Evolutionary conservation across 2,329 filamentous ascomycete species (phyloP), one percentile per base, ranked within the genome.

Genomic region (Aspergillus costaricaensis): DNA sequence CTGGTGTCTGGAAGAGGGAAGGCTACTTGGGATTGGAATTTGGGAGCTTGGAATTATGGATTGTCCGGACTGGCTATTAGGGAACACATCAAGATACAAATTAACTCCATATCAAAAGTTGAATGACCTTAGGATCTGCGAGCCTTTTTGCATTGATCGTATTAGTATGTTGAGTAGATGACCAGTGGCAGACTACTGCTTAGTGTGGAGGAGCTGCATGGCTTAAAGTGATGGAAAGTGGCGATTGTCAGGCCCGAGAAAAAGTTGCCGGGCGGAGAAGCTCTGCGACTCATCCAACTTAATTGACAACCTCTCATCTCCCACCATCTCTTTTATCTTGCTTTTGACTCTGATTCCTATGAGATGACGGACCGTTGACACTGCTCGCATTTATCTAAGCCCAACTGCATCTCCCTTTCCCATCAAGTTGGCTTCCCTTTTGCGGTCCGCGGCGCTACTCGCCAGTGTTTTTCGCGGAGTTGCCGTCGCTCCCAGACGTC

Each of bases 351-450:
- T 8, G 5, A 15, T 21, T 6, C 19, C 9, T 19, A 27, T 60
- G 43, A 43, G 39, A 56, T 58, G 50, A 48, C 30, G 43, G 53
- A 30, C 19, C 32, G 4, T 44, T 55, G 55, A 21, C 25, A 5
- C 5, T 36, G 12, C 8, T 50, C 36, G 5, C 6, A 21, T 50
- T 32, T 25, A 38, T 23, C 6, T 21, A 49, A 36, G 4, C 32
- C 32, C 25, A 21, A 56, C 12, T 19, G 3, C 30, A 32, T 50
- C 52, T 36, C 41, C 6, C 17, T 47, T 25, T 38, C 17, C 65
- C 68, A 69, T 61, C 74, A 76, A 68, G 59, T 76, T 77, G 75
- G 75, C 74, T 75, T 75, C 70, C 64, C 58, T 72, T 65, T 64
- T 60, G 44, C 62, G 66, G 59, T 62, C 68, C 68, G 68, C 70